Conservation (phyloP, 495 filamentous ascomycete species). For the Penicillium manginii region DNA sequence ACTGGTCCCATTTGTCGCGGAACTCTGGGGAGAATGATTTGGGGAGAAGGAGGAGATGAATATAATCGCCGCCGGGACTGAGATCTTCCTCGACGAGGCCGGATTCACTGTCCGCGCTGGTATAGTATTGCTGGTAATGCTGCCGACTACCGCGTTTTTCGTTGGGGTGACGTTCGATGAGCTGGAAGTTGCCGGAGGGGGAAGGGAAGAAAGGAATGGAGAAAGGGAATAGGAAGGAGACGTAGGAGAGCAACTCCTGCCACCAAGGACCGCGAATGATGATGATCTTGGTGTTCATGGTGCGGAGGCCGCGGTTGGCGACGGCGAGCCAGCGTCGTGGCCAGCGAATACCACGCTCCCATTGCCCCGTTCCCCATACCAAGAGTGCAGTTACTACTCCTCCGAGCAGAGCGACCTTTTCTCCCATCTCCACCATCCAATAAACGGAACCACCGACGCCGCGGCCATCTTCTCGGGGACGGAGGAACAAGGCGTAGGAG, state of each 20-base stretch:
- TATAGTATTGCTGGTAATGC: slow-evolving; percentile 45
- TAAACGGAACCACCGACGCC: slow-evolving; percentile 92
- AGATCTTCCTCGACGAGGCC: slow-evolving; percentile 73
- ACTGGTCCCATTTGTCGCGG: slow-evolving; percentile 96
- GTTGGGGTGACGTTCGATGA: slow-evolving; percentile 58
- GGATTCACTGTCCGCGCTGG: slow-evolving; percentile 59
- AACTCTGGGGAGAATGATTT: slow-evolving; percentile 96
- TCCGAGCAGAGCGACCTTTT: slow-evolving; percentile 86
- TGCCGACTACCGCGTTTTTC: slow-evolving; percentile 47
- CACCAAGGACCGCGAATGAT: slow-evolving; percentile 83
- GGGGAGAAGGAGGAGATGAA: slow-evolving; percentile 87
- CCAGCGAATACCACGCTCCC: slow-evolving; percentile 94
- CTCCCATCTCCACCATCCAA: slow-evolving; percentile 87
- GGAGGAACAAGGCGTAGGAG: slow-evolving; percentile 82
- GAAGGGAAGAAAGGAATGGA: slow-evolving; percentile 66
- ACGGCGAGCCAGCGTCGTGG: slow-evolving; percentile 87
- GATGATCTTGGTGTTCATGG: slow-evolving; percentile 94
- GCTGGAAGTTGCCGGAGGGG: slow-evolving; percentile 66
- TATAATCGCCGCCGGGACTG: slow-evolving; percentile 83
- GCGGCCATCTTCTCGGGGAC: slow-evolving; percentile 85
- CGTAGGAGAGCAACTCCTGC: slow-evolving; percentile 69
- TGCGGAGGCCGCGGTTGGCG: slow-evolving; percentile 85
- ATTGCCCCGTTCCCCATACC: slow-evolving; percentile 92
- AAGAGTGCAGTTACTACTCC: slow-evolving; percentile 81
- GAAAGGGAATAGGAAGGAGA: slow-evolving; percentile 77